These are phyloP conservation scores for Omphalotus olearius DNA, from an alignment of 1,284 basidiomycete species.

Conservation along the genomic window DNA sequence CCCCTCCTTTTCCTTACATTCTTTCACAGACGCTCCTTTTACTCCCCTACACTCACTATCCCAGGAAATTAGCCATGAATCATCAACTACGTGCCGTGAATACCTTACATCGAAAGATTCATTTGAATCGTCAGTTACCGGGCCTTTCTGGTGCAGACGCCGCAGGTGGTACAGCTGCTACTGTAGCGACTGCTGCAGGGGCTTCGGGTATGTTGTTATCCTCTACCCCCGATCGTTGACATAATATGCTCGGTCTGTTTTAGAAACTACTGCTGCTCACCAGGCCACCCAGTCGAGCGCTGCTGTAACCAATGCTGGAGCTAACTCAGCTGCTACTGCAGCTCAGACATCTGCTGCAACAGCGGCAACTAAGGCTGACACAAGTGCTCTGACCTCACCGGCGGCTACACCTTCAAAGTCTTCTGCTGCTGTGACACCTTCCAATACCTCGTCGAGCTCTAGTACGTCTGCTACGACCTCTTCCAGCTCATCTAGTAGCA, in stretches of 20 bases:
- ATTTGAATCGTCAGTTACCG: background rate
- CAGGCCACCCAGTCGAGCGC: background rate
- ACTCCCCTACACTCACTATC: background rate
- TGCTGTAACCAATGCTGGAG: background rate
- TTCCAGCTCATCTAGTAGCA: background rate
- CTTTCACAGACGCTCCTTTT: background rate
- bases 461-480: background rate
- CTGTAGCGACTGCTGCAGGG: background rate
- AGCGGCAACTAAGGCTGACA: background rate
- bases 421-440: background rate
- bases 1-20: too few species aligned
- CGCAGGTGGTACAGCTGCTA: background rate
- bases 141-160: background rate
- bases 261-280: background rate
- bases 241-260: background rate
- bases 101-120: constrained; percentile 2
- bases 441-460: background rate
- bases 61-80: background rate
- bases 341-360: background rate
- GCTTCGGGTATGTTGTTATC: background rate
- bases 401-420: constrained; percentile 1
- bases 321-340: background rate
- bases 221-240: background rate
- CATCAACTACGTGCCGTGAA: constrained; percentile 4
- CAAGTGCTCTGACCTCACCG: background rate